A percentile compares a stretch with the other conserved stretches of the same genome.
phyloP scores from a whole-genome alignment of 192 early-diverging fungal genomes.

The Dissophora ornata region DNA sequence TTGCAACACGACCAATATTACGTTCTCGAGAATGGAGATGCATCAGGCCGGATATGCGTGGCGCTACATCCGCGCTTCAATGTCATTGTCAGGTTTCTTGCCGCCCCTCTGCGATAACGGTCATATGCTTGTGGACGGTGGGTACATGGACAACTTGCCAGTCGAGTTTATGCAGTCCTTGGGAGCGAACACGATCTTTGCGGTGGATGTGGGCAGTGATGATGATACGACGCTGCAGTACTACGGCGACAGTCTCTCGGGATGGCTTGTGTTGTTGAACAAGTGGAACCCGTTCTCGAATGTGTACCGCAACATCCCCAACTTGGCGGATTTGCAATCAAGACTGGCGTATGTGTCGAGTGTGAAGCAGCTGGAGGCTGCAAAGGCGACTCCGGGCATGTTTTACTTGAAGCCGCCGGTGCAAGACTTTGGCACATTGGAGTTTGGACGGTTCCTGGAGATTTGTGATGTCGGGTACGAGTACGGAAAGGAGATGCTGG shows the following conservation, averaged over 20 bases:
- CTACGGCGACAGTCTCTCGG: conserved; percentile 92
- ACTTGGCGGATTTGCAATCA: conserved; percentile 93
- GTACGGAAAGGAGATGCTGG: conserved; percentile 80
- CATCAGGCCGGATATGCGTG: conserved; percentile 95
- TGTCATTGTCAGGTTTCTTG: conserved; percentile 96
- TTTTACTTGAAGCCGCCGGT: conserved; percentile 93
- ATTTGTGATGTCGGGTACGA: conserved; percentile 89
- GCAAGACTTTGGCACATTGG: conserved; percentile 84
- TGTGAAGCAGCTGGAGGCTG: conserved; percentile 90
- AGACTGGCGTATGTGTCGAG: conserved; percentile 93
- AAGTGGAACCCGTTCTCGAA: conserved; percentile 83
- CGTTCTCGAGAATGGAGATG: conserved; percentile 92
- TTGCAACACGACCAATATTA: conserved; percentile 96
- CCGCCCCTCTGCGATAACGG: conserved; percentile 98
- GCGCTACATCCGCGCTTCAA: conserved; percentile 97
- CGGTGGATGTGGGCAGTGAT: conserved; percentile 91
- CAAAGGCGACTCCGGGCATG: conserved; percentile 82
- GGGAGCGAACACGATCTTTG: conserved; percentile 92
- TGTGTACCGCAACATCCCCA: conserved; percentile 79
- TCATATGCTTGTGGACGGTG: conserved; percentile 97
- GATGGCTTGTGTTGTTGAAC: conserved; percentile 91
- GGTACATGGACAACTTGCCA: conserved; percentile 98
- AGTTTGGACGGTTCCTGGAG: conserved; percentile 93
- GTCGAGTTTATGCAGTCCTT: conserved; percentile 82
- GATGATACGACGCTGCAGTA: conserved; percentile 94